Evolutionary conservation across 2,329 filamentous ascomycete species (phyloP).

Genomic region (Colletotrichum godetiae): DNA sequence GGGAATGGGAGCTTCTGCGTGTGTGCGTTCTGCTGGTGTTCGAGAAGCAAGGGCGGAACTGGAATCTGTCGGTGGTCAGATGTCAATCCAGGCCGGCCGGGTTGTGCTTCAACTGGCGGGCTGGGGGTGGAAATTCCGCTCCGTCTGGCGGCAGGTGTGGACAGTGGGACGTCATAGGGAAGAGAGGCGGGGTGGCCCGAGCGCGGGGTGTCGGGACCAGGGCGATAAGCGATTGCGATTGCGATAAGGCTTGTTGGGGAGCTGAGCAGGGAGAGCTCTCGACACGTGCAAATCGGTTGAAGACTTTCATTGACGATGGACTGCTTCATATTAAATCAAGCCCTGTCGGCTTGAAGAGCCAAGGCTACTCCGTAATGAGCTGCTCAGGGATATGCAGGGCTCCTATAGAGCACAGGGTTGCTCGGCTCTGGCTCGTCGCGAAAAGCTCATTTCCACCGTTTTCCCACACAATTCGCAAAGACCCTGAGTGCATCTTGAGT

Average conservation of each 20-base stretch:
- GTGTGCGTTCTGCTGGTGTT: constrained; percentile 1
- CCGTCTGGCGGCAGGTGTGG: constrained; percentile 31
- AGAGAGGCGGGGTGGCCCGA: constrained; percentile 16
- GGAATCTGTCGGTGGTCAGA: constrained; percentile 27
- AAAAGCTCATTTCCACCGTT: not conserved
- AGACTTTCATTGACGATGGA: not conserved
- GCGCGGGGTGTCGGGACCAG: not conserved
- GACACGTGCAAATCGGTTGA: constrained; percentile 12
- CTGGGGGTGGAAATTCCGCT: constrained; percentile 28
- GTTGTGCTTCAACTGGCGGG: constrained; percentile 10
- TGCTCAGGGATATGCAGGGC: not conserved
- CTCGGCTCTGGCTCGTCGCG: not conserved
- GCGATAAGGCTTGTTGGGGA: constrained; percentile 27
- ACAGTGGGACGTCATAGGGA: constrained; percentile 30
- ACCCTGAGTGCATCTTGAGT: not conserved
- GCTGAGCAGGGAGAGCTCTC: not conserved
- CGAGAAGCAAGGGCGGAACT: constrained; percentile 29
- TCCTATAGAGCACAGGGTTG: not conserved
- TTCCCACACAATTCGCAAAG: not conserved
- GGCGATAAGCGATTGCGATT: constrained; percentile 19
- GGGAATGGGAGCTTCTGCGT: not conserved
- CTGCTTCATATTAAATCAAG: no score
- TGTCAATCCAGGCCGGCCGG: constrained; percentile 19
- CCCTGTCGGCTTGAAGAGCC: not conserved
- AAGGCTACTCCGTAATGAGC: not conserved